These are phyloP conservation scores for Mrakia frigida DNA, from an alignment of 768 basidiomycete genomes.

Conservation along the genomic window DNA sequence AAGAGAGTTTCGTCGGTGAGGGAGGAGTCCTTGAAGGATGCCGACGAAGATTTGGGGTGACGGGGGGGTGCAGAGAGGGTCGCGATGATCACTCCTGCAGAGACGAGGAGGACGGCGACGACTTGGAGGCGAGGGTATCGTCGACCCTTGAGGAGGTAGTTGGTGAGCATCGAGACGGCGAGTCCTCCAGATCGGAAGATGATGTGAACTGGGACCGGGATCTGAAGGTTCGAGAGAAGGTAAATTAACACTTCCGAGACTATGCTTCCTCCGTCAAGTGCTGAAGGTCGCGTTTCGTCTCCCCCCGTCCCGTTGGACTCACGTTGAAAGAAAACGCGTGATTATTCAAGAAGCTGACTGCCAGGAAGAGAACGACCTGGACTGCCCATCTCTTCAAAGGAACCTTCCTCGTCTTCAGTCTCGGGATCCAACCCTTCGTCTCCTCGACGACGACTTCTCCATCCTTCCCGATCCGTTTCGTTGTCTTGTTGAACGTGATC, in stretches of 20 bases:
- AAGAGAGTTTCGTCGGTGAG: not conserved
- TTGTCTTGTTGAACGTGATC: conserved; percentile 46
- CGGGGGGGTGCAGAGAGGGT: conserved; percentile 55
- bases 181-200: conserved; percentile 79
- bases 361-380: conserved; percentile 63
- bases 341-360: conserved; percentile 55
- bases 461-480: not conserved
- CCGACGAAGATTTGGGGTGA: conserved; percentile 22
- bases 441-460: conserved; percentile 11
- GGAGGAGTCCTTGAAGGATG: conserved; percentile 18
- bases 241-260: too few species aligned
- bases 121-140: conserved; percentile 60
- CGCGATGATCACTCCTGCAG: conserved; percentile 64
- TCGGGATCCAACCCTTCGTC: conserved; percentile 41
- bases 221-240: conserved; percentile 35
- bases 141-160: conserved; percentile 49
- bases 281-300: too few species aligned
- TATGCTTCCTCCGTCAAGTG: too few species aligned
- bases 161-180: conserved; percentile 70
- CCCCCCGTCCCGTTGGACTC: too few species aligned
- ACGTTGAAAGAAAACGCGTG: conserved; percentile 54
- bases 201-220: conserved; percentile 73
- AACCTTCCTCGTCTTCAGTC: conserved; percentile 61
- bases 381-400: conserved; percentile 63
- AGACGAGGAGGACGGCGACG: conserved; percentile 60